Evolutionary conservation across 164 flowering plant species (phyloP), one percentile per base, ranked within the genome.

Genomic region (Magnolia sinica): DNA sequence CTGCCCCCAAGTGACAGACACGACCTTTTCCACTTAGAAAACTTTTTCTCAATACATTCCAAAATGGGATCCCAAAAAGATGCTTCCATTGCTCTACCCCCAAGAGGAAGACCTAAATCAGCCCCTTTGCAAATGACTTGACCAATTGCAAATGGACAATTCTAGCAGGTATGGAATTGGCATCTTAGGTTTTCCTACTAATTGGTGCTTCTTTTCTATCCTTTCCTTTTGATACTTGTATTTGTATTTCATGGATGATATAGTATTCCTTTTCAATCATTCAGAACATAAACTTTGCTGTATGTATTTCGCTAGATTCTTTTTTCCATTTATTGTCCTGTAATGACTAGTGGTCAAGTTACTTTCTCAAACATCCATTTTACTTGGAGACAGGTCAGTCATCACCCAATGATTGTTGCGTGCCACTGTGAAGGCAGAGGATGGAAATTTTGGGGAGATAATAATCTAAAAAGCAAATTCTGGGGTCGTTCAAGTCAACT

Each of bases 401-500:
- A 85, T 80, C 87, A 85, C 68, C 87, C 87, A 0, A 82, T 83
- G 86, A 71, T 85, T 79, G 78, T 83, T 63, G 87, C 87, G 22
- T 88, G 89, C 79, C 89, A 88, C 61, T 88, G 91, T 79, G 89
- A 88, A 68, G 96, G 96, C 50, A 85, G 77, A 1, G 97, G 97
- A 27, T 92, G 97, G 97, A 92, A 89, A 82, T 92, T 92, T 74
- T 90, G 94, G 94, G 97, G 87, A 10, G 97, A 92, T 29, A 88
- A 92, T 85, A 90, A 89, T 72, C 77, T 92, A 1, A 90, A 88
- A 76, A 90, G 97, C 76, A 92, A 92, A 79, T 92, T 92, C 82
- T 92, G 97, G 97, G 97, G 97, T 23, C 94, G 97, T 13, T 92
- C 97, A 49, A 92, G 90, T 80, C 94, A 92, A 76, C 85, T 92